phyloP scores from a whole-genome alignment of 2,329 filamentous ascomycete species.

The Nothopassalora personata region DNA sequence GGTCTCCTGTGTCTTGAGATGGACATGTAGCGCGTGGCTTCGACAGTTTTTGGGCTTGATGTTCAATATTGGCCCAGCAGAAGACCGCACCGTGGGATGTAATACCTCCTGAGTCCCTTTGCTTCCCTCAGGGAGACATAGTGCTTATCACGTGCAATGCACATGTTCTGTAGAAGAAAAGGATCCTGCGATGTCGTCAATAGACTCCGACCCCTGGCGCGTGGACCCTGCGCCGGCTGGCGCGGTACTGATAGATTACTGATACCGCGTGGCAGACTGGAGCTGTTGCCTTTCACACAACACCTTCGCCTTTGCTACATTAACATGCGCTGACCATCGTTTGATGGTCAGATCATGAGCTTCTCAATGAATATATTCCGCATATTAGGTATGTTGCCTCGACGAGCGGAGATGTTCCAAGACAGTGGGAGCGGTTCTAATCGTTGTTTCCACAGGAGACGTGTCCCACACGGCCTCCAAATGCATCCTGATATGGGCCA shows the following conservation, averaged over 20 bases:
- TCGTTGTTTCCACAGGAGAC: constrained; percentile 51
- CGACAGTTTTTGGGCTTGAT: too few species aligned
- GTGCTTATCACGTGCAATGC: background rate
- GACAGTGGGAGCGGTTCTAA: too few species aligned
- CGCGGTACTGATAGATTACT: background rate
- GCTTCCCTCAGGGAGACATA: background rate
- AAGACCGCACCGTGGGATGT: background rate
- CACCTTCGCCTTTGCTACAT: too few species aligned
- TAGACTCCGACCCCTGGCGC: background rate
- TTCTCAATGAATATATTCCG: too few species aligned
- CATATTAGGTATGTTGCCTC: too few species aligned
- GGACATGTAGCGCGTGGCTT: too few species aligned
- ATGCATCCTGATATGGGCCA: constrained; percentile 83
- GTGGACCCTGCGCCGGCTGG: background rate
- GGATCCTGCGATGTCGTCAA: background rate
- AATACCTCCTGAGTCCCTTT: background rate
- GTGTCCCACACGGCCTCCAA: constrained; percentile 81
- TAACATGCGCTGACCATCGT: too few species aligned
- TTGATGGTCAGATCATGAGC: too few species aligned
- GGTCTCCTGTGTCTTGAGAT: too few species aligned
- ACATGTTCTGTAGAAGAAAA: background rate
- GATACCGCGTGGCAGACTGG: background rate
- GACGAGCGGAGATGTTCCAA: too few species aligned
- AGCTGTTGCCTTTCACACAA: too few species aligned
- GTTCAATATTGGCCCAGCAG: background rate